Percentiles rank a stretch among this genome's conserved stretches.
phyloP scores from a whole-genome alignment of 2,329 filamentous ascomycete species.

The Penicillium sp. region DNA sequence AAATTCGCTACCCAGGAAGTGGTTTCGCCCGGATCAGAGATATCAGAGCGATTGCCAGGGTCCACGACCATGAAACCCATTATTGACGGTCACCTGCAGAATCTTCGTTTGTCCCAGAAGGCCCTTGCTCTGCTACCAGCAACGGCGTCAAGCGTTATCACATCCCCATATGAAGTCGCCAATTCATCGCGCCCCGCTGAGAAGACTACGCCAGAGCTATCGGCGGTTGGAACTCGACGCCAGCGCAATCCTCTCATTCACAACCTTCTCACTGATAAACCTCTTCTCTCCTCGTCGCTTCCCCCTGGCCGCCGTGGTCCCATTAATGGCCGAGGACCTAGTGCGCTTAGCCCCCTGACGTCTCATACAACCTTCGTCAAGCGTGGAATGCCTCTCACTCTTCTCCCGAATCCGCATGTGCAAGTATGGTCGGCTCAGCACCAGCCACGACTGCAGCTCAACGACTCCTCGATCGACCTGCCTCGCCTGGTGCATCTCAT shows the following conservation, averaged over 20 bases:
- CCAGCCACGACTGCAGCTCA: conserved; percentile 66
- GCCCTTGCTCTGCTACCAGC: conserved; percentile 75
- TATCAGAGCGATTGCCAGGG: conserved; percentile 7
- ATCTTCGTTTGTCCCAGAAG: conserved; percentile 70
- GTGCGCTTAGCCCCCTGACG: conserved; percentile 39
- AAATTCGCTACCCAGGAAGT: conserved; percentile 39
- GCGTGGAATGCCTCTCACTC: conserved; percentile 82
- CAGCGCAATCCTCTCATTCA: conserved; percentile 86
- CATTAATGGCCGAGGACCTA: conserved; percentile 18
- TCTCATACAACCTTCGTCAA: conserved; percentile 80
- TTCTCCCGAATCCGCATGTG: conserved; percentile 70
- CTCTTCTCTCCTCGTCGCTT: conserved; percentile 85
- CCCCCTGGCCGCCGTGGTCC: conserved; percentile 65
- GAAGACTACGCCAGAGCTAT: conserved; percentile 32
- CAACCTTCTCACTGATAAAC: conserved; percentile 93
- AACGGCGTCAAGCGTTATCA: conserved; percentile 83
- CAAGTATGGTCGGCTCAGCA: conserved; percentile 68
- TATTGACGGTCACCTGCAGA: conserved; percentile 60
- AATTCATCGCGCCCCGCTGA: conserved; percentile 47
- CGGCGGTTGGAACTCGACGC: conserved; percentile 57
- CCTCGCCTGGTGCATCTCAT: conserved; percentile 81
- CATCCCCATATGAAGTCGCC: conserved; percentile 81
- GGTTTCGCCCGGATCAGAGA: conserved; percentile 22
- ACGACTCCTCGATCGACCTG: conserved; percentile 80
- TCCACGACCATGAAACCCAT: conserved; percentile 17